Evolutionary conservation across 768 basidiomycete genomes (phyloP).

Genomic region (Brasilioporus rufonigricans): DNA sequence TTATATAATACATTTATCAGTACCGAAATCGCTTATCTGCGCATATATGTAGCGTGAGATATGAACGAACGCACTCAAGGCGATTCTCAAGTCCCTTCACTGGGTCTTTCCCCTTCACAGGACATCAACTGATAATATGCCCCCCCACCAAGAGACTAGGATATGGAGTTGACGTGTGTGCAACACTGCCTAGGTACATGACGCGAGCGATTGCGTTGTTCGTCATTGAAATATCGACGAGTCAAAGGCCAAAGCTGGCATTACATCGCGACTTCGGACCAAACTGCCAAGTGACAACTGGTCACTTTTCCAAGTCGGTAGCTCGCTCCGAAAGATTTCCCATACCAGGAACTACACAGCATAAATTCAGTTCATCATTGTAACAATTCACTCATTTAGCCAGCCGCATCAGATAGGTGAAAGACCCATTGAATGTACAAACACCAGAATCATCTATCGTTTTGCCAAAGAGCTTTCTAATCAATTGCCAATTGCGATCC

Average conservation of each 20-base stretch:
- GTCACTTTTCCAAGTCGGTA: too few relatives aligned
- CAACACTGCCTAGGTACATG: slow-evolving; percentile 50
- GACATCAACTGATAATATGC: slow-evolving; percentile 3
- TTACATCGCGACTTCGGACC: too few relatives aligned
- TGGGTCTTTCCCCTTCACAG: slow-evolving; percentile 18
- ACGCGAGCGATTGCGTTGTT: slow-evolving; percentile 36
- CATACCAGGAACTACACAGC: too few relatives aligned
- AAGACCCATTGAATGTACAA: too few relatives aligned
- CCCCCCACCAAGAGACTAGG: slow-evolving; percentile 46
- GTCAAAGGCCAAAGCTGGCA: not conserved
- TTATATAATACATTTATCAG: slow-evolving; percentile 17
- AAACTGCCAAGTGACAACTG: too few relatives aligned
- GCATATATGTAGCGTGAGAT: slow-evolving; percentile 27
- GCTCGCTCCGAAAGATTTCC: too few relatives aligned
- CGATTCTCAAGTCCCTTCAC: slow-evolving; percentile 40
- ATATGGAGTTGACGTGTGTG: slow-evolving; percentile 46
- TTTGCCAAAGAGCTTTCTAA: too few relatives aligned
- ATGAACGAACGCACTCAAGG: slow-evolving; percentile 38
- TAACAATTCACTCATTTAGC: too few relatives aligned
- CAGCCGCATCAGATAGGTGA: too few relatives aligned
- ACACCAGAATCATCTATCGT: too few relatives aligned
- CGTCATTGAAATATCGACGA: not conserved
- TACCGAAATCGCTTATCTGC: not conserved
- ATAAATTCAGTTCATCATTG: too few relatives aligned
- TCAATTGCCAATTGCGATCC: too few relatives aligned